Evolutionary conservation across 805 yeast species (phyloP), one percentile per base, ranked within the genome.

Genomic region (Pichia exigua): DNA sequence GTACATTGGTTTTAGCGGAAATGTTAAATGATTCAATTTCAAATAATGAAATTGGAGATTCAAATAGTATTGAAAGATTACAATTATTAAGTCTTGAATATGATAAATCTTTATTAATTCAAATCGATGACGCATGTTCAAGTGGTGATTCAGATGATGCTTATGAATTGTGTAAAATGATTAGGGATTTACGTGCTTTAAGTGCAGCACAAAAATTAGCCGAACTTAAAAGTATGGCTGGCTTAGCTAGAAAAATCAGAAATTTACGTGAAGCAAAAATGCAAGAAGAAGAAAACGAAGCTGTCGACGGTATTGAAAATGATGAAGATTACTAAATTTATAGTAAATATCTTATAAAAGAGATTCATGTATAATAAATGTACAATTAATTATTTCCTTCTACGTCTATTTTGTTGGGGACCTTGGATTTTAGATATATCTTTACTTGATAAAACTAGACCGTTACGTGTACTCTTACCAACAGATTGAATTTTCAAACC

Each of bases 121-220:
- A 88, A 52, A 81, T 91, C 64, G 91, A 85, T 4, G 73, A 70
- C 15, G 81, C 92, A 1, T 91, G 97, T 66, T 73, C 80, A 20
- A 85, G 82, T 22, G 77, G 81, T 42, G 78, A 82, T 50, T 65
- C 77, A 42, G 76, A 76, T 49, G 84, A 83, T 65, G 94, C 95
- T 1, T 72, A 81, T 55, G 82, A 85, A 35, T 65, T 94, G 28
- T 90, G 81, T 9, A 76, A 74, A 54, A 80, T 85, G 61, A 72
- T 92, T 59, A 79, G 81, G 58, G 85, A 82, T 57, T 92, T 86
- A 55, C 82, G 85, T 58, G 58, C 96, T 3, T 70, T 91, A 55
- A 76, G 75, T 50, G 97, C 97, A 0, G 96, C 97, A 1, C 72
- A 79, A 15, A 85, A 85, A 67, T 87, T 92, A 50, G 89, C 96